Evolutionary conservation across 495 filamentous ascomycete genomes (phyloP), one percentile per base, ranked within the genome.

Genomic region (Viridothelium virens): DNA sequence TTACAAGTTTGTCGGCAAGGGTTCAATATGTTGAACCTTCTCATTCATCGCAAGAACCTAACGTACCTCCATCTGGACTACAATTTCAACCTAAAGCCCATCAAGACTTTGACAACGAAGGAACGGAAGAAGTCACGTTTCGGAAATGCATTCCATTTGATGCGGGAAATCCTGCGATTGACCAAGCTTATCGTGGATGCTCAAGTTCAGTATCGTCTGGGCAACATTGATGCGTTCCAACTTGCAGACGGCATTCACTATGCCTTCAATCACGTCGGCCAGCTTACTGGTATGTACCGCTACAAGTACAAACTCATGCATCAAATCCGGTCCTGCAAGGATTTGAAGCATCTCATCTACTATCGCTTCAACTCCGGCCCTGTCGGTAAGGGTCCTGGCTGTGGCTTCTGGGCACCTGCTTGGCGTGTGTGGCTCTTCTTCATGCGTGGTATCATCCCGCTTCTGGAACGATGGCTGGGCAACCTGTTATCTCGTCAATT

Each of bases 261-360:
- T 73, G 95, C 95, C 38, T 97, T 99, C 82, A 99, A 99, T 79
- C 95, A 99, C 71, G 95, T 99, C 65, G 95, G 95, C 62, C 95
- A 99, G 78, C 81, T 99, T 63, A 99, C 95, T 36, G 95, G 95
- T 72, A 99, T 99, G 95, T 99, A 99, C 79, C 90, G 95, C 37
- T 99, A 99, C 85, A 99, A 99, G 83, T 99, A 99, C 80, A 99
- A 99, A 81, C 84, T 99, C 44, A 99, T 99, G 95, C 95, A 99
- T 76, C 95, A 99, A 78, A 97, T 99, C 72, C 91, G 95, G 61
- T 94, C 95, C 2, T 99, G 95, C 80, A 99, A 99, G 75, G 95
- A 99, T 78, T 78, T 99, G 73, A 99, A 99, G 84, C 95, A 99
- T 85, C 76, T 99, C 63, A 97, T 99, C 69, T 99, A 99, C 80